These are phyloP conservation scores for Alternaria sp. DNA, from an alignment of 2,329 filamentous ascomycete species.

Conservation along the genomic window DNA sequence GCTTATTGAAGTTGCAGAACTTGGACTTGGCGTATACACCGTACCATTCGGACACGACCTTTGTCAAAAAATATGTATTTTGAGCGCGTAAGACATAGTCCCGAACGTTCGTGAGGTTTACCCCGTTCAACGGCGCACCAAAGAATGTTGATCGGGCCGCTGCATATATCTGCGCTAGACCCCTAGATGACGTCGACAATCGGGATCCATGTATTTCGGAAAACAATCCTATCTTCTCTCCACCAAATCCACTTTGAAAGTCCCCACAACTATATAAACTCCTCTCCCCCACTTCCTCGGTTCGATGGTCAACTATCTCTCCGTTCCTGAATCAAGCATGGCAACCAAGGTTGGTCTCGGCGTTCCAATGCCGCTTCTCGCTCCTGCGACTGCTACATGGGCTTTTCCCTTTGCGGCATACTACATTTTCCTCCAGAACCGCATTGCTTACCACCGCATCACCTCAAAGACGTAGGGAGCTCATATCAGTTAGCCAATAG, in stretches of 20 bases:
- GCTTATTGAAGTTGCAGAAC: neutral
- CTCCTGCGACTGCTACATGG: constrained; percentile 53
- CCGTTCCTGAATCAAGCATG: constrained; percentile 30
- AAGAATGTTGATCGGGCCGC: neutral
- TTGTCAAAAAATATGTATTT: neutral
- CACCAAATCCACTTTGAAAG: constrained; percentile 7
- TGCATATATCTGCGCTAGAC: constrained; percentile 18
- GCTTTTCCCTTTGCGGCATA: constrained; percentile 54
- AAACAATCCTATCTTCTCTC: constrained; percentile 4
- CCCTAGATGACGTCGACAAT: constrained; percentile 21
- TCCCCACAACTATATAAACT: constrained; percentile 13
- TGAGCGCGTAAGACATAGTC: neutral
- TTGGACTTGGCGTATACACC: neutral
- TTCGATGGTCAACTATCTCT: constrained; percentile 28
- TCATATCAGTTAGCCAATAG: neutral
- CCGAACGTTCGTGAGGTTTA: neutral
- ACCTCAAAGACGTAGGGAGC: constrained; percentile 39
- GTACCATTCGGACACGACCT: neutral
- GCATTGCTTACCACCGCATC: constrained; percentile 50
- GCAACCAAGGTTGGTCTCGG: constrained; percentile 45
- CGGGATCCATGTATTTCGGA: constrained; percentile 5
- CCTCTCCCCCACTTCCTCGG: neutral
- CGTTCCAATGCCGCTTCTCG: constrained; percentile 42
- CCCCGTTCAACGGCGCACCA: neutral
- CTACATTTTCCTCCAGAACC: constrained; percentile 53